Base-by-base conservation (phyloP, 768 basidiomycete species). In the Suillus variegatus region DNA sequence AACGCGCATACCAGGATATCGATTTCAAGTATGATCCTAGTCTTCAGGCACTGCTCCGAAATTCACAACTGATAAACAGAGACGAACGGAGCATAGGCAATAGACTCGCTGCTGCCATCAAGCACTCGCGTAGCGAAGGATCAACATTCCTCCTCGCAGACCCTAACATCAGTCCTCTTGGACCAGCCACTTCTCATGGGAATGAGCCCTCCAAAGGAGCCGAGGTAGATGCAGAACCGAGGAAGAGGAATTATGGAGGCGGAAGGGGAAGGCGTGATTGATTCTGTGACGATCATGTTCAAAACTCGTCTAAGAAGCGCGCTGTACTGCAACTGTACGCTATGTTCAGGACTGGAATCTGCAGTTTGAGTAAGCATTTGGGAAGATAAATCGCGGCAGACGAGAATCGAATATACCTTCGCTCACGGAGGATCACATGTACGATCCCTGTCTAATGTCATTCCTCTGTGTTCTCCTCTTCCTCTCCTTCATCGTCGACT, bases 141-240 rank as follows among this genome's bases (percentile, higher is more conserved):
- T 71, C 54, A 65, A 72, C 20, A 75, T 79, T 47, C 64, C 75
- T 67, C 58, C 61, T 43, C 41, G 67, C 69, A 6, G 71, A 78
- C 49, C 79, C 79, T 0, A 72, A 78, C 38, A 73, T 74, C 0
- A 81, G 87, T 63, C 86, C 87, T 14, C 71, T 84, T 35, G 79
- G 79, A 54, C 84, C 84, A 12, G 86, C 86, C 1, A 74, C 72
- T n/a, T 71, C 78, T 18, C 87, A 88, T 62, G 85, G 86, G 0
- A 81, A 88, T 68, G 76, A 87, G 66, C 87, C 88, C 0, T 86
- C 86, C 0, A 75, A 80, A 46, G 86, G 87, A 0, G 88, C 86
- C 1, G 73, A 83, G 70, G 80, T 86, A n/a, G 88, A 89, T 69
- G 83, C 84, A 4, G 77, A 87, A 67, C 74, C 3, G 85, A 86